phyloP scores from a whole-genome alignment of 352 stramenopile genomes.

The Phytophthora sojae region DNA sequence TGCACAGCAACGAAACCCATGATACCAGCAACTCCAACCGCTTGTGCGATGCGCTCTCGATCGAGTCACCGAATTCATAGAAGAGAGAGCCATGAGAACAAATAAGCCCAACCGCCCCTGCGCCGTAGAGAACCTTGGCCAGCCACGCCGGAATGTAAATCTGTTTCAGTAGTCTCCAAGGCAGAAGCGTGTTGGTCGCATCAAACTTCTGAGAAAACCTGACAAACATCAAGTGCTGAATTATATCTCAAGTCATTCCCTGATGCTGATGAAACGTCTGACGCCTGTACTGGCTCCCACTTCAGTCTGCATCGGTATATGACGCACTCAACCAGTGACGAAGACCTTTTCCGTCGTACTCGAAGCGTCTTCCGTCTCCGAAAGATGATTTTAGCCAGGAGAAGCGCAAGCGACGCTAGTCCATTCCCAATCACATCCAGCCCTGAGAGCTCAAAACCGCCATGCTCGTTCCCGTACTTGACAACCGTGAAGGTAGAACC shows the following conservation, averaged over 20 bases:
- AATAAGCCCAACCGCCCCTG: slow-evolving; percentile 8
- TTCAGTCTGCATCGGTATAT: slow-evolving; percentile 34
- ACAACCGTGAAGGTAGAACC: slow-evolving; percentile 18
- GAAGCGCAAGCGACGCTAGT: slow-evolving; percentile 32
- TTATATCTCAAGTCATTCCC: background rate
- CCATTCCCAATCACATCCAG: slow-evolving; percentile 36
- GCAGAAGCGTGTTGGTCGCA: slow-evolving; percentile 6
- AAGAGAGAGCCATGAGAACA: slow-evolving; percentile 6
- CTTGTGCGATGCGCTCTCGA: background rate
- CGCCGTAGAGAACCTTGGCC: slow-evolving; percentile 1
- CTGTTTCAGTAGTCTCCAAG: background rate
- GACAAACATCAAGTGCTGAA: slow-evolving; percentile 37
- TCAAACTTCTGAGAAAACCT: slow-evolving; percentile 16
- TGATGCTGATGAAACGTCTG: background rate
- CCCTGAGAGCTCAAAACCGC: slow-evolving; percentile 25
- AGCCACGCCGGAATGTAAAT: background rate
- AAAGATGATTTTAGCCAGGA: slow-evolving; percentile 38
- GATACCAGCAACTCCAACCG: background rate
- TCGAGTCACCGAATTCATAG: background rate
- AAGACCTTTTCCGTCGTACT: slow-evolving; percentile 10
- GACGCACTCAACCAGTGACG: slow-evolving; percentile 30
- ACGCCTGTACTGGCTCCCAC: slow-evolving; percentile 12
- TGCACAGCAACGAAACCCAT: slow-evolving; percentile 9
- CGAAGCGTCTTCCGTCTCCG: slow-evolving; percentile 22
- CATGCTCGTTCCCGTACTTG: slow-evolving; percentile 21